Base-by-base conservation (phyloP, 1,284 basidiomycete species). In the Lentinula novae-zelandiae region DNA sequence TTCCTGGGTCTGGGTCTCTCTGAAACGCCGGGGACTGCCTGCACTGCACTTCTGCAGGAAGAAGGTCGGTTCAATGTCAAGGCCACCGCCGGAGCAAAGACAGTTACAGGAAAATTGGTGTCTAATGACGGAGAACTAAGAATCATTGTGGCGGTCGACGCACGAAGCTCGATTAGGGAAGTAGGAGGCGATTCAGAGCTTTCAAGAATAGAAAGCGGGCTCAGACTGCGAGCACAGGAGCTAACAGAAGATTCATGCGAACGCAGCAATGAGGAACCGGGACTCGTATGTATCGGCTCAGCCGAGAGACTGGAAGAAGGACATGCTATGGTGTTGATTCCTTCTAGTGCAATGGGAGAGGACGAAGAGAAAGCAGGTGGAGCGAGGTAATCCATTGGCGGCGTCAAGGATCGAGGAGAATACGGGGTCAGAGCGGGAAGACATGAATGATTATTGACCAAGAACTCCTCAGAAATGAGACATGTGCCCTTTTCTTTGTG, bases 401-500 rank as follows among this genome's bases (percentile, higher is more conserved):
- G 44, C 12, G 8, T 46, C n/a, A 20, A 46, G 8, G 40, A 6
- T 15, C 40, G 15, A 44, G 13, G 10, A 44, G 44, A 20, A 46
- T 27, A 27, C 9, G 44, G 44, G 20, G 8, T 46, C n/a, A 9
- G 22, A 15, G 40, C 6, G 12, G 12, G 3, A 44, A 17, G 10
- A 44, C 17, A 20, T 20, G 31, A 15, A 7, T 7, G 22, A 33
- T 31, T 17, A 13, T 15, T 15, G 49, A 12, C 49, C 8, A 46
- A 22, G 31, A 59, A 51, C 57, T 56, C 27, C 8, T 60, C 50
- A 22, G 39, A 55, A 48, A 52, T 58, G 27, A 54, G 33, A 58
- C 67, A 69, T 13, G 57, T 67, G 12, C 67, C 67, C 46, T 65
- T 62, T 31, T 62, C 48, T 13, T 57, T 55, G 60, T 69, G 68